A percentile compares a stretch with the other conserved stretches of the same genome.
Conservation (phyloP, 2,329 filamentous ascomycete genomes). For the Diaporthe eres region DNA sequence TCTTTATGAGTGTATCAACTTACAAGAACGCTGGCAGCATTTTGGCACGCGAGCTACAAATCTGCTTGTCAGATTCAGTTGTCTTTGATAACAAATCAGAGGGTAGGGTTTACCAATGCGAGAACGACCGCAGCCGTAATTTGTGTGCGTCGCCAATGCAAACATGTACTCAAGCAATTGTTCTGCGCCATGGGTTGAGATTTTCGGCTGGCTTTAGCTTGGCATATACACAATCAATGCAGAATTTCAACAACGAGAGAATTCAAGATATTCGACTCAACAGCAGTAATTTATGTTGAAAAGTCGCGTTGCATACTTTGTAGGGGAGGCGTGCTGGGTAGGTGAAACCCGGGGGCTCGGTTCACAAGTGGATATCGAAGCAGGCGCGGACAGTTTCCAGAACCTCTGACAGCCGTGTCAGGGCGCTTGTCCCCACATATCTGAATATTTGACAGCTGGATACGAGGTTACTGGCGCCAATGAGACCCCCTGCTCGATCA, state of each 20-base stretch:
- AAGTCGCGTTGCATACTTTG: not conserved
- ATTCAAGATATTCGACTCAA: not conserved
- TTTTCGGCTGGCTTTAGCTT: not conserved
- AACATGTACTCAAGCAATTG: too few relatives aligned
- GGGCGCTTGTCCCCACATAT: not conserved
- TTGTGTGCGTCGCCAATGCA: not conserved
- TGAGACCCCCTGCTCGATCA: not conserved
- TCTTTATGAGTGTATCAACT: not conserved
- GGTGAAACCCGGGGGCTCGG: not conserved
- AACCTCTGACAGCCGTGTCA: not conserved
- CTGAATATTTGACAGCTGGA: slow-evolving; percentile 20
- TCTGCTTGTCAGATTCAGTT: not conserved
- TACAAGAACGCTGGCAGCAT: slow-evolving; percentile 5
- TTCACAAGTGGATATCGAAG: not conserved
- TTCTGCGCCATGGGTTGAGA: not conserved
- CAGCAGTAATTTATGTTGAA: not conserved
- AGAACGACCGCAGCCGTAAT: slow-evolving; percentile 7
- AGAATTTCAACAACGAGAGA: too few relatives aligned
- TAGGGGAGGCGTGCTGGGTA: not conserved
- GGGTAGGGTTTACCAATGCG: not conserved
- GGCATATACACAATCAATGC: not conserved
- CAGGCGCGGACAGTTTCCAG: not conserved
- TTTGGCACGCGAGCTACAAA: not conserved
- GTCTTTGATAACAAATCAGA: not conserved
- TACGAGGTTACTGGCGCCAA: slow-evolving; percentile 14